phyloP scores from a whole-genome alignment of 129 eudicot species.

The Daucus carota region DNA sequence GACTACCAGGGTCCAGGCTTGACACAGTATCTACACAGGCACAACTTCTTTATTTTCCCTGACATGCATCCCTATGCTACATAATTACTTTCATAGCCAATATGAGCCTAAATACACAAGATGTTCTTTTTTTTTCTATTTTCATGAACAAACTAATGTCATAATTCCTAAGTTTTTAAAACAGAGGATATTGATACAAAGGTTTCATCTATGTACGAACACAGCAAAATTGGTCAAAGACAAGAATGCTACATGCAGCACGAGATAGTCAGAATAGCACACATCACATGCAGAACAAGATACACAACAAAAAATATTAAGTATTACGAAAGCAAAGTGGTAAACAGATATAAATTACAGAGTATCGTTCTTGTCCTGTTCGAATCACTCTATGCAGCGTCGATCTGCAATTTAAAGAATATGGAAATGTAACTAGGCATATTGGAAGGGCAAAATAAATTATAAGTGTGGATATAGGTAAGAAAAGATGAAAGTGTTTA shows the following conservation, averaged over 20 bases:
- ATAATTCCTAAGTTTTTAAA: neutral
- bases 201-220: neutral
- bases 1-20: neutral
- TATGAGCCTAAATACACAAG: neutral
- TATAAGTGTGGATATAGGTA: neutral
- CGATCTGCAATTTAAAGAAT: constrained; percentile 36
- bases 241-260: neutral
- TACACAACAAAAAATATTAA: neutral
- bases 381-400: constrained; percentile 74
- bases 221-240: neutral
- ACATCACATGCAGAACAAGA: neutral
- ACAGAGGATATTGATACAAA: neutral
- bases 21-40: neutral
- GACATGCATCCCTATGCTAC: neutral
- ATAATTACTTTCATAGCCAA: neutral
- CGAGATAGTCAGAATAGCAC: too few species aligned
- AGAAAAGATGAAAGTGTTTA: neutral
- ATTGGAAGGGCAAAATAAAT: neutral
- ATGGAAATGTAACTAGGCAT: neutral
- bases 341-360: constrained; percentile 36
- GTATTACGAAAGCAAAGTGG: neutral
- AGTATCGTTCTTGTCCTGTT: constrained; percentile 65
- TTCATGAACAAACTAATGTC: neutral
- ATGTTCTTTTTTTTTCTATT: neutral
- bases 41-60: neutral